phyloP scores from a whole-genome alignment of 2,329 filamentous ascomycete species.

The Colletotrichum phormii region DNA sequence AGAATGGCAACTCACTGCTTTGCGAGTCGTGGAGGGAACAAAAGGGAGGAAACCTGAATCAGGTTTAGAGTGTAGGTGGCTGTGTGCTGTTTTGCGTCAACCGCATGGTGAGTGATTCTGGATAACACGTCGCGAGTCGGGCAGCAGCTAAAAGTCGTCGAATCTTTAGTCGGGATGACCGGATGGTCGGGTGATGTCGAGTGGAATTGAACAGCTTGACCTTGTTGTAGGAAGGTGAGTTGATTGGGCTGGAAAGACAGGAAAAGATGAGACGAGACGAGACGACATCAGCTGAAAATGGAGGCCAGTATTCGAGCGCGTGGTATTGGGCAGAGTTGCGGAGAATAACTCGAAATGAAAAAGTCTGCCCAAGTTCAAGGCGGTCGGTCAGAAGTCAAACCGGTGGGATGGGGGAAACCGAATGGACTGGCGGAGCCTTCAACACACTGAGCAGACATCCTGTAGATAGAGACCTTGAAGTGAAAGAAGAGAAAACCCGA shows the following conservation, averaged over 20 bases:
- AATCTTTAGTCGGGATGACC: not conserved
- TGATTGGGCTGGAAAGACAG: constrained; percentile 1
- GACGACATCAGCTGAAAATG: not conserved
- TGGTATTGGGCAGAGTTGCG: not conserved
- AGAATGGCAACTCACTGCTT: not conserved
- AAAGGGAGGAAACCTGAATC: not conserved
- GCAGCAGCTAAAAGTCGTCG: not conserved
- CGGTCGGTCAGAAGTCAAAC: not conserved
- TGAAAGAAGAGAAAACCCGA: not conserved
- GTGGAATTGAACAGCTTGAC: not conserved
- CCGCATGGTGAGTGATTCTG: not conserved
- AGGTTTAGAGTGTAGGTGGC: not conserved
- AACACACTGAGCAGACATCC: not conserved
- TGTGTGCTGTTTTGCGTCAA: not conserved
- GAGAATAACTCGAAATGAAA: not conserved
- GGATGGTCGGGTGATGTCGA: not conserved
- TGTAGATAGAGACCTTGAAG: too few relatives aligned
- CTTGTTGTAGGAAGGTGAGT: not conserved
- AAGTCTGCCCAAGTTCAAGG: not conserved
- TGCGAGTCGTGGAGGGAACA: not conserved
- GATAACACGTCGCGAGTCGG: not conserved
- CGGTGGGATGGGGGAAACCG: not conserved
- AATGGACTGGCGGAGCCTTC: not conserved
- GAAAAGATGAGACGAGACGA: constrained; percentile 10
- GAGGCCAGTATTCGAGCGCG: not conserved